Percentiles rank a stretch among this genome's conserved stretches.
These are phyloP conservation scores for Termitomyces sp. DNA, from an alignment of 768 basidiomycete species.

Conservation along the genomic window DNA sequence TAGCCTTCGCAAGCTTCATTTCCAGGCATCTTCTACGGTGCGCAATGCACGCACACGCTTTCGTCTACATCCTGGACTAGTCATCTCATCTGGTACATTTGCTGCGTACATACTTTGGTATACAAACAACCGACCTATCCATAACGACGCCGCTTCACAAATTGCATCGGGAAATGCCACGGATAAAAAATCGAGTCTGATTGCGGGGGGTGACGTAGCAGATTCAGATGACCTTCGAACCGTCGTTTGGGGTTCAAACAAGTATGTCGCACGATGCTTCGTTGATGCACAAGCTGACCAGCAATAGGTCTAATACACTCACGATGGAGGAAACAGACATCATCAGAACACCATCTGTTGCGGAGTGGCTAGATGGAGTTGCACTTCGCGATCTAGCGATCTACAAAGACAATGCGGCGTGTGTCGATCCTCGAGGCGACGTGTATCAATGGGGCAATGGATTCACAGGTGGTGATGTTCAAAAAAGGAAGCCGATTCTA, in stretches of 20 bases:
- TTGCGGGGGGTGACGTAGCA: slow-evolving; percentile 11
- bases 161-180: slow-evolving; percentile 9
- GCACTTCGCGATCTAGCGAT: slow-evolving; percentile 72
- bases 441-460: slow-evolving; percentile 82
- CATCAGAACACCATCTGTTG: slow-evolving; percentile 45
- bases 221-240: slow-evolving; percentile 34
- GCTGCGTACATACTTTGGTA: slow-evolving; percentile 36
- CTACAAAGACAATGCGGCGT: slow-evolving; percentile 63
- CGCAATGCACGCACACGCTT: slow-evolving; percentile 13
- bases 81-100: slow-evolving; percentile 25
- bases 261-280: slow-evolving; percentile 29
- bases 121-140: slow-evolving; percentile 22
- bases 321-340: slow-evolving; percentile 33
- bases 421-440: slow-evolving; percentile 74
- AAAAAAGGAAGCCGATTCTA: slow-evolving; percentile 34
- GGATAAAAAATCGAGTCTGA: slow-evolving; percentile 3
- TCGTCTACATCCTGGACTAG: slow-evolving; percentile 12
- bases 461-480: slow-evolving; percentile 37
- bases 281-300: background rate
- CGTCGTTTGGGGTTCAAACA: slow-evolving; percentile 75
- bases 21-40: slow-evolving; percentile 16
- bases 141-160: slow-evolving; percentile 23
- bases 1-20: slow-evolving; percentile 20
- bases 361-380: slow-evolving; percentile 56
- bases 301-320: slow-evolving; percentile 40